Evolutionary conservation across 192 early-diverging fungal species (phyloP), one percentile per base, ranked within the genome.

Genomic region (Coemansia sp.): DNA sequence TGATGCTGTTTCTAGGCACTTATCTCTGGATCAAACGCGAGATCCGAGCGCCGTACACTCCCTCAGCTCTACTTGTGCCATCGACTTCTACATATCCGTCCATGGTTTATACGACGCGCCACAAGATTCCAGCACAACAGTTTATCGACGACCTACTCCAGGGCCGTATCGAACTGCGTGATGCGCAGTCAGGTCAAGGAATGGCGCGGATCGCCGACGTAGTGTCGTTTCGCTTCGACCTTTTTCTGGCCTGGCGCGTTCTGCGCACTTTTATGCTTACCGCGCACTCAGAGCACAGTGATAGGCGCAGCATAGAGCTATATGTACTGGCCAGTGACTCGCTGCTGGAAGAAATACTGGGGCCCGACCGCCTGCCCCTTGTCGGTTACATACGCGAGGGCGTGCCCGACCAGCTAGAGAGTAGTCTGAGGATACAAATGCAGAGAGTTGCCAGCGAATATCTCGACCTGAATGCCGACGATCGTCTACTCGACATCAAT

Each of bases 21-120:
- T 76, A 69, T 31, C 38, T 49, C 65, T 79, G 76, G 77, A 43
- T 60, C 24, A 34, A 66, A 5, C 81, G 74, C 74, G 71, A 40
- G 53, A 47, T 34, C 39, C 41, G 49, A 43, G 74, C 81, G 62
- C 67, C 66, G 8, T 76, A 64, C 18, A 39, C 77, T 34, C 81
- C 81, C 11, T 73, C 77, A 13, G 20, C 71, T 7, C 57, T 84
- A 6, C 74, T 86, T 53, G 80, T 86, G 16, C 84, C 84, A 10
- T 79, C 84, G 4, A 82, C 84, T 0, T 86, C 84, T 12, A 79
- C 76, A 5, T 86, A 86, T 49, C 84, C 80, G 34, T 78, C 80
- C 16, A 60, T 53, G 57, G 34, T 46, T 2, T 86, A 86, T 74
- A 82, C 84, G n/a, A 65, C 63, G 8, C 68, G 68, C 8, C 52